Evolutionary conservation across 345 rosid species (phyloP).

Genomic region (Camelina sativa): DNA sequence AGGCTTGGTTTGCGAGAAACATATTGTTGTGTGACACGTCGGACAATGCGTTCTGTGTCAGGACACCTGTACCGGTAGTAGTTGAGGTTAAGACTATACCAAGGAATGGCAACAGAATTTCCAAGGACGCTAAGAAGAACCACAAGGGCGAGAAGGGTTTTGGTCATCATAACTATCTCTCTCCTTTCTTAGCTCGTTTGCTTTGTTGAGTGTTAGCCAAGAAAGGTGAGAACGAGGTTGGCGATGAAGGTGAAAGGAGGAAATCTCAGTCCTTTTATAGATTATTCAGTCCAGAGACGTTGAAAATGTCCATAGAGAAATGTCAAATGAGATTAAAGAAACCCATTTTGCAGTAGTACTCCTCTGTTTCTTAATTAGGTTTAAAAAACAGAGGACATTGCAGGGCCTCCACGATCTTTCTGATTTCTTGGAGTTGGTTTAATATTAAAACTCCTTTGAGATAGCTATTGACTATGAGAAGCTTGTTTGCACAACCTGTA

Average conservation of each 20-base stretch:
- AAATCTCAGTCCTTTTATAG: constrained; percentile 40
- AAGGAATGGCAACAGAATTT: constrained; percentile 24
- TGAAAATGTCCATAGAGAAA: constrained; percentile 37
- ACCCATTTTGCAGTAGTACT: constrained; percentile 19
- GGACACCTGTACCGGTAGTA: constrained; percentile 56
- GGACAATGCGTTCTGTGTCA: constrained; percentile 40
- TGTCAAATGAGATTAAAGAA: constrained; percentile 19
- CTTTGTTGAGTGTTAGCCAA: constrained; percentile 20
- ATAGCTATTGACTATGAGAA: too few relatives aligned
- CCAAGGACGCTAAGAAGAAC: constrained; percentile 45
- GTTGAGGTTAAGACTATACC: constrained; percentile 30
- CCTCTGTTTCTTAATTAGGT: constrained; percentile 17
- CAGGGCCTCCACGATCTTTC: constrained; percentile 18
- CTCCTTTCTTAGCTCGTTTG: neutral
- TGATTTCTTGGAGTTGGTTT: neutral
- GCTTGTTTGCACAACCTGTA: too few relatives aligned
- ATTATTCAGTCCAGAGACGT: neutral
- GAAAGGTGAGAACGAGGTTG: neutral
- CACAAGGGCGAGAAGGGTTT: constrained; percentile 46
- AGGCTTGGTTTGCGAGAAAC: constrained; percentile 51
- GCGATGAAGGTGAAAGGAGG: constrained; percentile 2
- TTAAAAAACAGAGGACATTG: constrained; percentile 21
- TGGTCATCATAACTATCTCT: constrained; percentile 40
- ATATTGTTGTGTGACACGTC: constrained; percentile 29
- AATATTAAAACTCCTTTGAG: neutral